Conservation (phyloP, 139 green algal genomes). For the Micromonas pusilla region DNA sequence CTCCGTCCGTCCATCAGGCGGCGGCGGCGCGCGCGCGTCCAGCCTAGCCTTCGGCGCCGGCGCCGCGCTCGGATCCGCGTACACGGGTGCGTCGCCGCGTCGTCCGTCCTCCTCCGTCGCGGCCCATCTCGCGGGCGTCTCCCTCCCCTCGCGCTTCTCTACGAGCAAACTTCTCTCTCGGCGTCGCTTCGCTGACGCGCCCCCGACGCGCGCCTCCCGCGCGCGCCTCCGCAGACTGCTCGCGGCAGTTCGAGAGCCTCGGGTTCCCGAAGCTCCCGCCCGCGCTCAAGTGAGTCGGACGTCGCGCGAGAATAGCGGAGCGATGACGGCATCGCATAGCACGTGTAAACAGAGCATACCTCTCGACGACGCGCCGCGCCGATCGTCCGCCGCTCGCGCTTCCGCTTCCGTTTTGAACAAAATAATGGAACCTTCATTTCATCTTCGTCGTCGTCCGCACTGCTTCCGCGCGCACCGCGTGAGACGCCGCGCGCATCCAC, state of each 20-base stretch:
- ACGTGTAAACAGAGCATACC: neutral
- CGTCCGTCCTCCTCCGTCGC: neutral
- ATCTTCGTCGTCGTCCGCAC: neutral
- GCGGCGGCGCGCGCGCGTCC: neutral
- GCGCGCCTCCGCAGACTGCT: neutral
- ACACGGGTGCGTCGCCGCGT: slow-evolving; percentile 4
- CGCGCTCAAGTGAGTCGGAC: neutral
- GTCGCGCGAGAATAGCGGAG: too few species aligned
- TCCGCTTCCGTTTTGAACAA: neutral
- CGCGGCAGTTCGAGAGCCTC: neutral
- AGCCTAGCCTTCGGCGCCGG: slow-evolving; percentile 35
- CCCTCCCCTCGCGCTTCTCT: neutral
- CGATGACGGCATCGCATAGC: too few species aligned
- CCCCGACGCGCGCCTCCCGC: neutral
- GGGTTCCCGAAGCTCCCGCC: neutral
- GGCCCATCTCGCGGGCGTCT: neutral
- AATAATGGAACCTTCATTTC: neutral
- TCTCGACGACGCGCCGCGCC: neutral
- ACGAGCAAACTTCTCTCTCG: neutral
- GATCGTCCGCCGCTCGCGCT: neutral
- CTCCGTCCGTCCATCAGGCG: slow-evolving; percentile 26
- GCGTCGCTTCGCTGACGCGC: neutral
- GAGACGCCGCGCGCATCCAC: neutral
- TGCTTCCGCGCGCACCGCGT: neutral
- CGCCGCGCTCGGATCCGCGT: slow-evolving; percentile 30